These are phyloP conservation scores for Papiliotrema laurentii DNA, from an alignment of 1,284 basidiomycete genomes.

Conservation along the genomic window DNA sequence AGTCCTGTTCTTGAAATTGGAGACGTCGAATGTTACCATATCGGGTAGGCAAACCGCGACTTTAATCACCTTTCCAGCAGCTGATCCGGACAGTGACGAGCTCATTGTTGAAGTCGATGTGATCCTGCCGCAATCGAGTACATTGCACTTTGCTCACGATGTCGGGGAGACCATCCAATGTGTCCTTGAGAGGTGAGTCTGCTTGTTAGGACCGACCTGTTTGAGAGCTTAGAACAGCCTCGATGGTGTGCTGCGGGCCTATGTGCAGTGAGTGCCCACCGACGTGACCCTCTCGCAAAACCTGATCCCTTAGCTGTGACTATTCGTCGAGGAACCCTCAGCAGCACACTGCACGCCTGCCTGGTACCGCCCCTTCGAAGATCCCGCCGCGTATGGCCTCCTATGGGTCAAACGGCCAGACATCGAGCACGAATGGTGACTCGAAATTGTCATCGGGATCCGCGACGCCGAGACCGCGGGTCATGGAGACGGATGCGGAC, in stretches of 20 bases:
- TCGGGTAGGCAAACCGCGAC: conserved; percentile 31
- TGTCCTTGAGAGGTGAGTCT: conserved; percentile 35
- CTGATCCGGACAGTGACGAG: conserved; percentile 37
- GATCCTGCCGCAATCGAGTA: conserved; percentile 47
- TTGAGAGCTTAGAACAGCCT: too few relatives aligned
- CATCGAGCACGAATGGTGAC: not conserved
- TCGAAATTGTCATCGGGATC: conserved; percentile 1
- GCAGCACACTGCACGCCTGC: conserved; percentile 4
- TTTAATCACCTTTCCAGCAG: not conserved
- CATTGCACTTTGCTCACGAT: conserved; percentile 50
- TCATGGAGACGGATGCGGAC: too few relatives aligned
- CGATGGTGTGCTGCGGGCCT: conserved; percentile 49
- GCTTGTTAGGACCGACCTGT: conserved; percentile 18
- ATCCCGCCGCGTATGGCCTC: not conserved
- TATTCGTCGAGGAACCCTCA: conserved; percentile 39
- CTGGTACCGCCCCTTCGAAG: not conserved
- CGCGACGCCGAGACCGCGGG: conserved; percentile 3
- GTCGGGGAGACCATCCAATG: conserved; percentile 49
- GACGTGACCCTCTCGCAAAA: not conserved
- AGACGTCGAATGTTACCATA: conserved; percentile 48
- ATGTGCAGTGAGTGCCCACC: conserved; percentile 40
- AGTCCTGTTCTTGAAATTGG: conserved; percentile 45
- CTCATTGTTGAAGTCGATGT: conserved; percentile 51
- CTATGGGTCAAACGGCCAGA: not conserved
- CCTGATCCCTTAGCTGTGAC: conserved; percentile 22